A percentile compares a stretch with the other conserved stretches of the same genome.
Evolutionary conservation across 2,329 filamentous ascomycete genomes (phyloP).

Genomic region (Fusarium solani-melongenae): DNA sequence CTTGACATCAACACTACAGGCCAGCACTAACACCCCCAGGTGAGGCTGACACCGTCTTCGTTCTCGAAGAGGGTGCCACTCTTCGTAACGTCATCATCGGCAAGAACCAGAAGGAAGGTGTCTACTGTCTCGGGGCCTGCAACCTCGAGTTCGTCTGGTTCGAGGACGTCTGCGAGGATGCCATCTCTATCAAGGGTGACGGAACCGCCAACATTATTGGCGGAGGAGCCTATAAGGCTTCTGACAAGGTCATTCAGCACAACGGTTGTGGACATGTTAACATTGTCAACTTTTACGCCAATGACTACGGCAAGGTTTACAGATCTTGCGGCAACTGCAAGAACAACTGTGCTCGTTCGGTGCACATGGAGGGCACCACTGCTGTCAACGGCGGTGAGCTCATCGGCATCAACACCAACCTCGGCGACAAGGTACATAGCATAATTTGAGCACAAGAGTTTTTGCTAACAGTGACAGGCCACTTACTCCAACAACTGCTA

Average conservation of each 20-base stretch:
- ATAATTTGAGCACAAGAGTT: neutral
- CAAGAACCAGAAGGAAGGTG: constrained; percentile 55
- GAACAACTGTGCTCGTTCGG: constrained; percentile 54
- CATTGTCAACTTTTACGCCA: constrained; percentile 54
- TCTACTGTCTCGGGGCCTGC: constrained; percentile 57
- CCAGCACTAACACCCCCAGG: constrained; percentile 5
- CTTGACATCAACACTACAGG: neutral
- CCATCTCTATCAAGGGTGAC: constrained; percentile 47
- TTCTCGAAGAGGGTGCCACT: constrained; percentile 53
- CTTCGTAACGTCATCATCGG: constrained; percentile 60
- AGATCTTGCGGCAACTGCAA: constrained; percentile 39
- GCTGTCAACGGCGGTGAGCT: constrained; percentile 53
- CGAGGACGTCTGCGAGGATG: constrained; percentile 56
- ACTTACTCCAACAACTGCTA: constrained; percentile 44
- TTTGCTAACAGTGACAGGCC: constrained; percentile 25
- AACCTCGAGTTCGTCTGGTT: constrained; percentile 61
- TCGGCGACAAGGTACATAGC: constrained; percentile 41
- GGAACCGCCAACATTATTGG: constrained; percentile 53
- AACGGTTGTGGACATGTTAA: constrained; percentile 57
- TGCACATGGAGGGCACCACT: constrained; percentile 55
- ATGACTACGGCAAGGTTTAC: constrained; percentile 58
- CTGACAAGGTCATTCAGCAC: constrained; percentile 59
- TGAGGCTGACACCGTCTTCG: constrained; percentile 51
- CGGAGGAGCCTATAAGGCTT: constrained; percentile 56
- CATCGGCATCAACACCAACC: constrained; percentile 55